A percentile compares a stretch with the other conserved stretches of the same genome.
Conservation (phyloP, 495 filamentous ascomycete genomes). For the Saxispiralis lemnorum region DNA sequence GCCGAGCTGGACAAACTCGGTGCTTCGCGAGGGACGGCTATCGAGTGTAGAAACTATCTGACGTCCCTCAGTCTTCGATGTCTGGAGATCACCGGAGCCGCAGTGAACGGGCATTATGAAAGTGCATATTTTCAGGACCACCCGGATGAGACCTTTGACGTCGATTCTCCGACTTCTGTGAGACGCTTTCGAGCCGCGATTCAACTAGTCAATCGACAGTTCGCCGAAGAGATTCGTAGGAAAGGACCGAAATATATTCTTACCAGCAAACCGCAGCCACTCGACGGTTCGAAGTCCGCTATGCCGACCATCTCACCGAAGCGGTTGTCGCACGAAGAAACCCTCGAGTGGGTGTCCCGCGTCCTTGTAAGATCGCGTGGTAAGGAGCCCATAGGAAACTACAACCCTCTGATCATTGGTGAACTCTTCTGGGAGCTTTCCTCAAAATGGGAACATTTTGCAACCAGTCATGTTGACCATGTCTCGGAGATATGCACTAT, state of each 20-base stretch:
- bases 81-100: slow-evolving; percentile 28
- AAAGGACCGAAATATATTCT: slow-evolving; percentile 27
- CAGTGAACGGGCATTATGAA: slow-evolving; percentile 39
- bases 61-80: slow-evolving; percentile 5
- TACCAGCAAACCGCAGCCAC: neutral
- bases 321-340: neutral
- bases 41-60: slow-evolving; percentile 6
- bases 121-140: slow-evolving; percentile 34
- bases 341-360: slow-evolving; percentile 4
- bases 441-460: slow-evolving; percentile 29
- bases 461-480: slow-evolving; percentile 14
- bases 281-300: slow-evolving; percentile 5
- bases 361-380: slow-evolving; percentile 22
- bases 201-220: slow-evolving; percentile 38
- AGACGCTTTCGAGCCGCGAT: slow-evolving; percentile 44
- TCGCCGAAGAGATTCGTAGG: slow-evolving; percentile 31
- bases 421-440: slow-evolving; percentile 37
- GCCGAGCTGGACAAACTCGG: slow-evolving; percentile 1
- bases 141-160: slow-evolving; percentile 18
- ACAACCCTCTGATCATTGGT: slow-evolving; percentile 34
- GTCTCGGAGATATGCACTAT: slow-evolving; percentile 12
- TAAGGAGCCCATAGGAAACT: slow-evolving; percentile 35
- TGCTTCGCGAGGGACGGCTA: neutral
- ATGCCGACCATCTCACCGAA: neutral
- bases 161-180: slow-evolving; percentile 17